These are phyloP conservation scores for Anacardium occidentale DNA, from an alignment of 345 rosid species.

Conservation along the genomic window DNA sequence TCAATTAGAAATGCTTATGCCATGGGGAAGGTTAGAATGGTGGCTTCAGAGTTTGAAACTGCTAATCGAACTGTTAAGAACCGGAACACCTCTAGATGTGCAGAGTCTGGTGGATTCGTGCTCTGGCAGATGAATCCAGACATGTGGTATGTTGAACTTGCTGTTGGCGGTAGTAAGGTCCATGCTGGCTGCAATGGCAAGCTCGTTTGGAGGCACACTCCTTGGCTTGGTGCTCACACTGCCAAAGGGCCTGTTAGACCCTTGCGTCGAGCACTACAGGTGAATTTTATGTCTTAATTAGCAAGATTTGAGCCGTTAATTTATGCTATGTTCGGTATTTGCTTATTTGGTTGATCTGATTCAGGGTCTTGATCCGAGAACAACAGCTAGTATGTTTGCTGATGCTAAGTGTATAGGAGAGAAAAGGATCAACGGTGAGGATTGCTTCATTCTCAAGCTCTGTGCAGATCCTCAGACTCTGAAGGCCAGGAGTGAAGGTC, in stretches of 20 bases:
- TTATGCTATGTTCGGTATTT: not conserved
- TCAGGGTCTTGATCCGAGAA: constrained; percentile 93
- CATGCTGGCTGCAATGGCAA: constrained; percentile 93
- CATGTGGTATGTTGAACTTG: constrained; percentile 93
- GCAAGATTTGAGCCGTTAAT: not conserved
- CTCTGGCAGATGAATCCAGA: constrained; percentile 98
- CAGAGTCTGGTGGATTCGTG: constrained; percentile 82
- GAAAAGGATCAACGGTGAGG: constrained; percentile 73
- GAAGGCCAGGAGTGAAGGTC: constrained; percentile 84
- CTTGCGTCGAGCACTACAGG: constrained; percentile 91
- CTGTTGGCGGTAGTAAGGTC: constrained; percentile 83
- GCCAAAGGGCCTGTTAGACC: constrained; percentile 94
- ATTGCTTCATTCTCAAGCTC: constrained; percentile 84
- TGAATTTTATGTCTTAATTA: constrained; percentile 18
- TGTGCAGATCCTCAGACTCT: constrained; percentile 71
- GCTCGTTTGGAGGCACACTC: constrained; percentile 91
- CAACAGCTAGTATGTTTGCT: constrained; percentile 73
- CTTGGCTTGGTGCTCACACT: constrained; percentile 87
- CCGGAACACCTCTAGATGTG: constrained; percentile 48
- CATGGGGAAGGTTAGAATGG: constrained; percentile 86
- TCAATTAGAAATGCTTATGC: constrained; percentile 77
- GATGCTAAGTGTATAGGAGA: constrained; percentile 87
- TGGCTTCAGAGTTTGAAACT: constrained; percentile 70
- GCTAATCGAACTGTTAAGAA: constrained; percentile 70
- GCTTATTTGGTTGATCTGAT: constrained; percentile 13